Base-by-base conservation (phyloP, 805 yeast genomes). In the Zygoascus ofunaensis region DNA sequence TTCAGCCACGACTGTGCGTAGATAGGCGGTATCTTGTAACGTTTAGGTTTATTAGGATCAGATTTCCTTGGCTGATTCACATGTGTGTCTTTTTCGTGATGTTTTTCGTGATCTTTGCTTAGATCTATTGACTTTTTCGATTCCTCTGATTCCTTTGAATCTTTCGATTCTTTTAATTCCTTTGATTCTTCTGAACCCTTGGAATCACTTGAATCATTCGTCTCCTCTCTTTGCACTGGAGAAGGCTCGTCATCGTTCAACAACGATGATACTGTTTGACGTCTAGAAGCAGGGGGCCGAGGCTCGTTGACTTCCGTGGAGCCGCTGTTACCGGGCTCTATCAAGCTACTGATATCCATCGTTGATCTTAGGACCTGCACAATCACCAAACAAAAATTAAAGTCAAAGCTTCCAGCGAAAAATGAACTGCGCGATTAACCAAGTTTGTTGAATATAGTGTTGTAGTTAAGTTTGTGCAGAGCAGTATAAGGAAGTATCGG, bases 241-340 rank as follows among this genome's bases (percentile, higher is more conserved):
- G 26, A 4, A 5, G 44, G 18, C 17, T 26, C 39, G 28, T 53
- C 54, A 20, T 49, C 53, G 38, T 53, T 53, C 3, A 53, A 44
- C 23, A 53, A 42, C 20, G 56, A 49, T 12, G 55, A 44, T 21
- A 53, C 56, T 2, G 56, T 53, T 19, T 49, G 53, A 4, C 56
- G 41, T 28, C 53, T 30, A 12, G 43, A 41, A 34, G 21, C 21
- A 20, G 37, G 33, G 3, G 37, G 26, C 12, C 30, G 7, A n/a
- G n/a, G n/a, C 12, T 26, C 10, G 12, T 26, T 12, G 19, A 14
- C 33, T 14, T 20, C 17, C 14, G 33, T 35, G 19, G 42, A 34
- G 12, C 23, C 18, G 3, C 40, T 20, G 14, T 42, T 12, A 2
- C 40, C 32, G 17, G 50, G 50, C 21, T 45, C 37, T 17, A 50